phyloP scores from a whole-genome alignment of 2,329 filamentous ascomycete genomes.

The Fusarium sp. region DNA sequence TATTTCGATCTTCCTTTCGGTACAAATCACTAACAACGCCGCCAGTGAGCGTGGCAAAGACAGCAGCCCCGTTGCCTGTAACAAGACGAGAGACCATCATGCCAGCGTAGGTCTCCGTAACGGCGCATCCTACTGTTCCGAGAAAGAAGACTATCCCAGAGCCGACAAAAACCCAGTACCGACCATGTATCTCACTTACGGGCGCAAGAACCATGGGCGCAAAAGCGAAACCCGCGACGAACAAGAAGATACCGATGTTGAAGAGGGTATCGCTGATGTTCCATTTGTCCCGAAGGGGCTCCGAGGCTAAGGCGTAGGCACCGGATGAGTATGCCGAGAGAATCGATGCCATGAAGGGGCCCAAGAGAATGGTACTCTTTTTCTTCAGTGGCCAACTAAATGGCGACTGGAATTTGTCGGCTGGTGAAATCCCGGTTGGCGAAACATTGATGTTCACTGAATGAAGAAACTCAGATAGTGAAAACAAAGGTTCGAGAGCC shows the following conservation, averaged over 20 bases:
- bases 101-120: conserved; percentile 70
- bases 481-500: not conserved
- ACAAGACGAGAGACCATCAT: conserved; percentile 74
- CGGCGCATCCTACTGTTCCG: conserved; percentile 66
- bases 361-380: conserved; percentile 40
- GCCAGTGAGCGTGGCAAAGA: conserved; percentile 63
- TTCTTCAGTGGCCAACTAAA: conserved; percentile 32
- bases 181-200: conserved; percentile 71
- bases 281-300: conserved; percentile 69
- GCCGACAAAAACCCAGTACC: conserved; percentile 51
- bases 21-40: conserved; percentile 78
- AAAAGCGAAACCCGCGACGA: conserved; percentile 73
- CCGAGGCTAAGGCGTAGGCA: conserved; percentile 69
- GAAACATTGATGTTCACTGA: too few species aligned
- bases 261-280: conserved; percentile 67
- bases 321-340: conserved; percentile 76
- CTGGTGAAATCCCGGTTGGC: not conserved
- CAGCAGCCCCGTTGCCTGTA: conserved; percentile 71
- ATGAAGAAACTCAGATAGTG: too few species aligned
- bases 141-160: conserved; percentile 54
- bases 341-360: conserved; percentile 60
- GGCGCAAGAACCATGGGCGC: conserved; percentile 78
- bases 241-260: conserved; percentile 72
- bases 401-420: not conserved
- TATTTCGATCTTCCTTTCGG: conserved; percentile 72